phyloP scores from a whole-genome alignment of 1,139 yeast genomes.

The Pichia sp. region DNA sequence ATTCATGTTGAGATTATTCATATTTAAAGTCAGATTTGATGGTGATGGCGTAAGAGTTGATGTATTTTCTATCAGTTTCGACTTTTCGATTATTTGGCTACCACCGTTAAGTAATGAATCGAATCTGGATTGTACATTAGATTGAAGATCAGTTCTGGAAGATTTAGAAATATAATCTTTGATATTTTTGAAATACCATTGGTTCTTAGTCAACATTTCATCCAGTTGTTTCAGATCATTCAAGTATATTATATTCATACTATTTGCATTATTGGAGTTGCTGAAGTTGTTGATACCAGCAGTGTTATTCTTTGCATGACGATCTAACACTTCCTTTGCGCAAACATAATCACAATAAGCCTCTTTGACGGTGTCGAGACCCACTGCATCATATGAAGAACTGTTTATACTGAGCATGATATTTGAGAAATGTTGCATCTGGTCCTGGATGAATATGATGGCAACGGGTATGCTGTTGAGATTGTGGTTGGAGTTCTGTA shows the following conservation, averaged over 20 bases:
- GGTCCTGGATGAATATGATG: background rate
- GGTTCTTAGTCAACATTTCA: constrained; percentile 2
- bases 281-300: background rate
- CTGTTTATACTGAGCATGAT: too few species aligned
- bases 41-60: background rate
- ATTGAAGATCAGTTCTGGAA: constrained; percentile 5
- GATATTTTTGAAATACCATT: constrained; percentile 9
- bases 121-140: constrained; percentile 13
- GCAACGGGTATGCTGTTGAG: constrained; percentile 1
- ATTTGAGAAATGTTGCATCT: constrained; percentile 1
- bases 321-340: constrained; percentile 5
- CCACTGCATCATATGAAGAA: constrained; percentile 6
- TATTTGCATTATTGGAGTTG: background rate
- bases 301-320: background rate
- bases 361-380: constrained; percentile 8
- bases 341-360: constrained; percentile 11
- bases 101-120: constrained; percentile 15
- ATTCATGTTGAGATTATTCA: background rate
- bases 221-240: constrained; percentile 2
- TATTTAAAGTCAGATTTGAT: background rate
- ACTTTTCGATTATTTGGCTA: constrained; percentile 12
- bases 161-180: constrained; percentile 13
- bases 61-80: constrained; percentile 11
- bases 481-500: constrained; percentile 1
- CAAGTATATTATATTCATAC: background rate